Percentiles rank a stretch among this genome's conserved stretches.
phyloP scores from a whole-genome alignment of 2,329 filamentous ascomycete genomes.

The Phoma sp. region DNA sequence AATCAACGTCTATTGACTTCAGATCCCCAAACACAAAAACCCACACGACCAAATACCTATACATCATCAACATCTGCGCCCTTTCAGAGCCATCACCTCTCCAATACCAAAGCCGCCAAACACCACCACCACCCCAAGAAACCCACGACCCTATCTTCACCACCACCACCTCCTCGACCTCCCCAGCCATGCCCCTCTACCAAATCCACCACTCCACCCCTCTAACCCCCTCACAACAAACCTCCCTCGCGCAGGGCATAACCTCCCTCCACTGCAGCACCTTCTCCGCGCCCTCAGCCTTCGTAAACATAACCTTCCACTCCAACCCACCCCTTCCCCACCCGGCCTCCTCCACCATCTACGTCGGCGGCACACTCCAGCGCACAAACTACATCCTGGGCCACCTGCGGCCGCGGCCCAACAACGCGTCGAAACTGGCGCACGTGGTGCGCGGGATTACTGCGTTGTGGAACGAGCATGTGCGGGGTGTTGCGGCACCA shows the following conservation, averaged over 20 bases:
- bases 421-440: conserved; percentile 16
- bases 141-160: no score
- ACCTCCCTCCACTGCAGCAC: conserved; percentile 51
- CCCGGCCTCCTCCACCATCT: background rate
- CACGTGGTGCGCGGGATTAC: conserved; percentile 18
- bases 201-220: conserved; percentile 49
- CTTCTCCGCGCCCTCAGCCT: conserved; percentile 52
- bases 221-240: conserved; percentile 42
- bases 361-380: background rate
- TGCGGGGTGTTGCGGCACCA: background rate
- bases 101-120: no score
- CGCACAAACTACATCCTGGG: conserved; percentile 31
- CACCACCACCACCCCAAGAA: no score
- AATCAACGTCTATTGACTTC: no score
- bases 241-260: conserved; percentile 49
- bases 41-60: no score
- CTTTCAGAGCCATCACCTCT: no score
- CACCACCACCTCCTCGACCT: no score
- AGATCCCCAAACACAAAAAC: no score
- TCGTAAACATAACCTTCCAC: conserved; percentile 53
- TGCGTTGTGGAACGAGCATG: conserved; percentile 28
- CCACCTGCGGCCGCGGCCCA: conserved; percentile 28
- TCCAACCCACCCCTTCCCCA: background rate
- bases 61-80: no score
- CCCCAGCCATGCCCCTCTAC: conserved; percentile 52